Evolutionary conservation across 2,329 filamentous ascomycete genomes (phyloP).

Genomic region (Colletotrichum sidae): DNA sequence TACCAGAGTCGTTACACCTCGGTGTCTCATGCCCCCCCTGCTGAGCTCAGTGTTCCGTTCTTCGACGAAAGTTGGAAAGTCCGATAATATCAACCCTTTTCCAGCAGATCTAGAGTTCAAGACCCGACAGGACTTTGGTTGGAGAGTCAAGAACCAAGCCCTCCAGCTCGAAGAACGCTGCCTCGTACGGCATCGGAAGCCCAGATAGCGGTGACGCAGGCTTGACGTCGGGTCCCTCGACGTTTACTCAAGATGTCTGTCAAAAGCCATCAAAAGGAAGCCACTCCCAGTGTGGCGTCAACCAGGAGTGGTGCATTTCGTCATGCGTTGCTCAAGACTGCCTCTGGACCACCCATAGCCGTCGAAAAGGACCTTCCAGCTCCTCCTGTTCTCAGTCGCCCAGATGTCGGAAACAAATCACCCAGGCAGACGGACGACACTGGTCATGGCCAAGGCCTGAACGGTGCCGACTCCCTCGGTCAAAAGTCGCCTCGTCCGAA

Average conservation of each 20-base stretch:
- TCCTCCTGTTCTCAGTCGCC: conserved; percentile 38
- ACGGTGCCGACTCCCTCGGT: conserved; percentile 11
- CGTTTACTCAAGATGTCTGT: conserved; percentile 42
- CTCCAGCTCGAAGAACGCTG: no score
- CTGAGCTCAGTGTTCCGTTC: no score
- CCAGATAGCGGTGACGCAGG: conserved; percentile 47
- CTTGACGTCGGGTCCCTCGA: conserved; percentile 46
- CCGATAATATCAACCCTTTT: no score
- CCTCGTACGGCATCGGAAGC: neutral
- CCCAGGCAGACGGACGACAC: neutral
- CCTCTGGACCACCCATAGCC: conserved; percentile 35
- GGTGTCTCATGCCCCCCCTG: no score
- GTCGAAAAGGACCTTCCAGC: conserved; percentile 40
- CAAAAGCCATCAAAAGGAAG: conserved; percentile 24
- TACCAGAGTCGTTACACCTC: no score
- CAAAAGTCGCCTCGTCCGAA: neutral
- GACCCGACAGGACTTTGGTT: no score
- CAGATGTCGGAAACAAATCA: conserved; percentile 23
- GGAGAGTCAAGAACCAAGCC: no score
- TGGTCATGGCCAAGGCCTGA: conserved; percentile 7
- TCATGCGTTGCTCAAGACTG: conserved; percentile 43
- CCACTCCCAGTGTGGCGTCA: conserved; percentile 16
- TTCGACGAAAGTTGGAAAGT: no score
- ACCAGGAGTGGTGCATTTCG: conserved; percentile 30
- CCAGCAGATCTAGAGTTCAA: no score